Base-by-base conservation (phyloP, 108 stramenopile genomes). In the Discostella pseudostelligera region DNA sequence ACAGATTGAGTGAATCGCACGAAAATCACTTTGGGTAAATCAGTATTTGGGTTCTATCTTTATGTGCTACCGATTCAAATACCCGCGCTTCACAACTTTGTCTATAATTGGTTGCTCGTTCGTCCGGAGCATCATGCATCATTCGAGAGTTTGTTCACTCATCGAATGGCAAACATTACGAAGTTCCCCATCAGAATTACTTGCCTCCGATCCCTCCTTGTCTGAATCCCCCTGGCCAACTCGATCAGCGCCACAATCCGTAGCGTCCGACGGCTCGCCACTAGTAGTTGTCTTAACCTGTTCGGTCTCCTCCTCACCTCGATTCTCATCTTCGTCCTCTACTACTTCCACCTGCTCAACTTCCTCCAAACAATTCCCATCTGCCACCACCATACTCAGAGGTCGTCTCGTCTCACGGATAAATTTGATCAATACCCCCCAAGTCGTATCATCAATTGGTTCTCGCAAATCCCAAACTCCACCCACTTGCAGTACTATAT, bases 391-490 rank as follows among this genome's bases (percentile, higher is more conserved):
- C 59, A 69, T 69, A n/a, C 68, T 29, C 68, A 69, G 39, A 0
- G 68, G 68, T 35, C 68, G 49, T 25, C 68, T 35, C 59, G 58
- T 59, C 29, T 69, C 59, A 16, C 45, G 37, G 29, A 69, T 69
- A 36, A 69, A 69, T 21, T 69, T 59, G 13, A 69, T 58, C 25
- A 69, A 43, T 28, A 69, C 59, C n/a, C 40, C 51, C 68, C 68
- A 69, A 6, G 59, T 58, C 39, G 53, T 47, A 8, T 40, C 28
- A 32, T 58, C 59, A 3, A 69, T 69, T 4, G 68, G 68, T 20
- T 69, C 47, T 20, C 59, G 45, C 29, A 69, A 54, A 43, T 69
- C 68, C 68, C 68, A 69, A 9, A 69, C 68, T 16, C 68, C 68
- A 25, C 68, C 68, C 0, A 69, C 68, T 43, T 60, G 50, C 39